Evolutionary conservation across 192 early-diverging fungal genomes (phyloP).

Genomic region (Backusella morwellensis): DNA sequence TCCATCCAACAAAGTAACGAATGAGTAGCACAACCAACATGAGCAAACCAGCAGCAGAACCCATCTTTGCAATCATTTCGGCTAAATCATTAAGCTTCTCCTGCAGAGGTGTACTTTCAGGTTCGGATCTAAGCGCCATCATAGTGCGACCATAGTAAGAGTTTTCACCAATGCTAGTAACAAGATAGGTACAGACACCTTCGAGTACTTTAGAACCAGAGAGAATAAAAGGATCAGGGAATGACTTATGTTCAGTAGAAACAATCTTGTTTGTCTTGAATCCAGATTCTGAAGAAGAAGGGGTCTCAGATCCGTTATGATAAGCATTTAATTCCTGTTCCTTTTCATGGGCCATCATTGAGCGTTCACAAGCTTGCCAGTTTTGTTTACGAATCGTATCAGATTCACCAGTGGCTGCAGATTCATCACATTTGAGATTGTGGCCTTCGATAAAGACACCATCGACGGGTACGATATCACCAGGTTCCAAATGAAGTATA

Average conservation of each 20-base stretch:
- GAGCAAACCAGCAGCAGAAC: conserved; percentile 73
- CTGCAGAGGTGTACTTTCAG: conserved; percentile 91
- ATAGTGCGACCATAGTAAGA: conserved; percentile 89
- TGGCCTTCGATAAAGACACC: conserved; percentile 85
- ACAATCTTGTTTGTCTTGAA: conserved; percentile 21
- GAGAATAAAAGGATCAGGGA: conserved; percentile 81
- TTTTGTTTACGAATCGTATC: conserved; percentile 81
- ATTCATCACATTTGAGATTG: conserved; percentile 90
- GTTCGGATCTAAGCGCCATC: conserved; percentile 84
- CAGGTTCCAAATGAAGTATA: conserved; percentile 81
- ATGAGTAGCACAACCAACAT: conserved; percentile 89
- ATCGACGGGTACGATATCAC: conserved; percentile 92
- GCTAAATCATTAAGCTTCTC: conserved; percentile 85
- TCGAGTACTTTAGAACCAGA: conserved; percentile 92
- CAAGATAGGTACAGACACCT: conserved; percentile 83
- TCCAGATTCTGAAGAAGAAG: conserved; percentile 4
- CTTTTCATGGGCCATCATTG: not conserved
- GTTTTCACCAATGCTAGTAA: conserved; percentile 81
- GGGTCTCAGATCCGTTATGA: conserved; percentile 4
- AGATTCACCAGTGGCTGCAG: conserved; percentile 91
- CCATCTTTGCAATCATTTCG: conserved; percentile 92
- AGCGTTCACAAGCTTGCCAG: conserved; percentile 44
- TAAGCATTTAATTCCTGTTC: conserved; percentile 14
- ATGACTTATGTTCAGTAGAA: conserved; percentile 23
- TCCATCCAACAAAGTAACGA: conserved; percentile 74